phyloP scores from a whole-genome alignment of 2,329 filamentous ascomycete species.

The Talaromyces albobiverticillius region DNA sequence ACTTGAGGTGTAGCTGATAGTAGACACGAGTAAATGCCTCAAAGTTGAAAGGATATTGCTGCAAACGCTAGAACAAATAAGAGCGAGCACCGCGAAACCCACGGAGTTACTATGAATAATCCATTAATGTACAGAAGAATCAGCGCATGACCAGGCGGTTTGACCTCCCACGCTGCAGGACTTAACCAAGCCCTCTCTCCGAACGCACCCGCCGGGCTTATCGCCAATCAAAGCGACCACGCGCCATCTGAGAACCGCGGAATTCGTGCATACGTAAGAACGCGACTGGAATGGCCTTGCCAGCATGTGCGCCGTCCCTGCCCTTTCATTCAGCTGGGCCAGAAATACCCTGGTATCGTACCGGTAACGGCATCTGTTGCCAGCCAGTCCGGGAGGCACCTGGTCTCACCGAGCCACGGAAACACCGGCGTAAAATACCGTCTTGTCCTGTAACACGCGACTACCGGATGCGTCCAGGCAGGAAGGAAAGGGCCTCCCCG shows the following conservation, averaged over 20 bases:
- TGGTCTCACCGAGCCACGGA: background rate
- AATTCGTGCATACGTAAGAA: background rate
- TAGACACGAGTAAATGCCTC: too few species aligned
- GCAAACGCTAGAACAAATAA: too few species aligned
- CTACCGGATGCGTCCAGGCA: too few species aligned
- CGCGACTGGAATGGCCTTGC: background rate
- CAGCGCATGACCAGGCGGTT: constrained; percentile 9
- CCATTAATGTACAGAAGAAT: too few species aligned
- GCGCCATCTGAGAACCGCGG: background rate
- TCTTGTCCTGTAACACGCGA: background rate
- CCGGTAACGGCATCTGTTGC: background rate
- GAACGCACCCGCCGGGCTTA: constrained; percentile 13
- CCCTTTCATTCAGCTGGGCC: constrained; percentile 1
- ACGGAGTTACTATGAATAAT: too few species aligned
- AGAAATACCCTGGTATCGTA: background rate
- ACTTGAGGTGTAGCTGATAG: too few species aligned
- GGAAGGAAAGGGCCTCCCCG: too few species aligned
- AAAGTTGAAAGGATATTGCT: too few species aligned
- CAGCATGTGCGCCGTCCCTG: constrained; percentile 8
- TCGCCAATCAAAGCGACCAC: constrained; percentile 15
- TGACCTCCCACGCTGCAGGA: constrained; percentile 3
- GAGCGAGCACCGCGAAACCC: too few species aligned
- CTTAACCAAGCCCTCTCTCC: constrained; percentile 3
- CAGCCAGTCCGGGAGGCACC: background rate
- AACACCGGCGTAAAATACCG: constrained; percentile 1